These are phyloP conservation scores for Geoglossum cookeanum DNA, from an alignment of 2,329 filamentous ascomycete species.

Conservation along the genomic window DNA sequence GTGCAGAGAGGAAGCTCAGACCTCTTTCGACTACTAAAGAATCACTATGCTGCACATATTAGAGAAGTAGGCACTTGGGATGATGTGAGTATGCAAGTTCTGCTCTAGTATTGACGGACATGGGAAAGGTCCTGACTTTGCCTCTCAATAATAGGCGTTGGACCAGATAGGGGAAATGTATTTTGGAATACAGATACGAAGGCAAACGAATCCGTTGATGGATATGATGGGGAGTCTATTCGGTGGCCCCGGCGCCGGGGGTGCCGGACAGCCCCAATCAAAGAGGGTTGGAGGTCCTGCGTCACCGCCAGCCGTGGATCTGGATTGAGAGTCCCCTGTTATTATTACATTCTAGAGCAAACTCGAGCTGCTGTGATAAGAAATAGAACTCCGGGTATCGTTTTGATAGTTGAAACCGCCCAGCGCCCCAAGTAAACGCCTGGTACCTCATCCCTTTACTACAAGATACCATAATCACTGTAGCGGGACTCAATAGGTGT, in stretches of 20 bases:
- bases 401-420: neutral
- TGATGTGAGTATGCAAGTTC: constrained; percentile 29
- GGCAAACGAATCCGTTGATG: constrained; percentile 79
- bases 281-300: constrained; percentile 22
- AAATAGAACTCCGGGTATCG: neutral
- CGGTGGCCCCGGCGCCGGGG: constrained; percentile 47
- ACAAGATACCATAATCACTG: constrained; percentile 10
- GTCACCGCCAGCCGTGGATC: constrained; percentile 29
- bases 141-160: constrained; percentile 31
- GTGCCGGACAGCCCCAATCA: constrained; percentile 23
- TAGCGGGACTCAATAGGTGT: constrained; percentile 18
- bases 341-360: neutral
- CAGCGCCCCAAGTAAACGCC: neutral
- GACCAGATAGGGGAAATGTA: constrained; percentile 91
- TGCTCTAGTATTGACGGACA: no score
- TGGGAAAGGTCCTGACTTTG: neutral
- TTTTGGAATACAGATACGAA: constrained; percentile 75
- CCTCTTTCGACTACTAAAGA: constrained; percentile 61
- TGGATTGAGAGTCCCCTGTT: constrained; percentile 7
- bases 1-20: constrained; percentile 63
- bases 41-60: constrained; percentile 63
- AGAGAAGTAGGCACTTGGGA: constrained; percentile 63
- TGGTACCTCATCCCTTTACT: neutral
- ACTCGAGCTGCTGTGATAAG: neutral
- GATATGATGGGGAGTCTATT: constrained; percentile 98